These are phyloP conservation scores for Diaporthe aspalathi DNA, from an alignment of 2,329 filamentous ascomycete genomes.

Conservation along the genomic window DNA sequence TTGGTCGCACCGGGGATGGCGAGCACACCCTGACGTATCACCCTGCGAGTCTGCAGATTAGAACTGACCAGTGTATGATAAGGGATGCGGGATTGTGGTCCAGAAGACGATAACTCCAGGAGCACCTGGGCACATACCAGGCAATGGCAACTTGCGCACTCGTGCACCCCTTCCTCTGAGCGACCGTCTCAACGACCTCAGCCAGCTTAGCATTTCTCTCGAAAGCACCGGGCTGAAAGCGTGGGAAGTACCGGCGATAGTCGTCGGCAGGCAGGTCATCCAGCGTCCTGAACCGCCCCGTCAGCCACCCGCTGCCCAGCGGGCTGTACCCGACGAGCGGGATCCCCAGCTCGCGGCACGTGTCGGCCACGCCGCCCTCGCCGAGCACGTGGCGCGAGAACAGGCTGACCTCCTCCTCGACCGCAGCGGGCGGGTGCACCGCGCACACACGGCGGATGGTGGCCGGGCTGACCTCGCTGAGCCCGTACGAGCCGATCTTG, in stretches of 20 bases:
- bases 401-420: conserved; percentile 59
- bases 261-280: conserved; percentile 62
- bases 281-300: conserved; percentile 44
- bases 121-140: conserved; percentile 43
- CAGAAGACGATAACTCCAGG: too few species aligned
- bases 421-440: conserved; percentile 53
- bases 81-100: too few species aligned
- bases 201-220: conserved; percentile 62
- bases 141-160: conserved; percentile 65
- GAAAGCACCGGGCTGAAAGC: conserved; percentile 64
- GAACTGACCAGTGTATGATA: too few species aligned
- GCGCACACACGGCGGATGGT: conserved; percentile 54
- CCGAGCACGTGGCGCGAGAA: conserved; percentile 57
- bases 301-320: conserved; percentile 37
- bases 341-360: conserved; percentile 55
- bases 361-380: conserved; percentile 50
- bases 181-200: conserved; percentile 57
- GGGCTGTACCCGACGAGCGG: conserved; percentile 46
- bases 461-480: conserved; percentile 55
- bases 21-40: conserved; percentile 58
- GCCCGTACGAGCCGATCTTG: conserved; percentile 56
- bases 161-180: conserved; percentile 60
- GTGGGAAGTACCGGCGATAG: conserved; percentile 56
- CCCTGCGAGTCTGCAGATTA: conserved; percentile 45
- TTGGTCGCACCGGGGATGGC: conserved; percentile 58